Evolutionary conservation across 306 rosid genomes (phyloP), one percentile per base, ranked within the genome.

Genomic region (Vicia faba): DNA sequence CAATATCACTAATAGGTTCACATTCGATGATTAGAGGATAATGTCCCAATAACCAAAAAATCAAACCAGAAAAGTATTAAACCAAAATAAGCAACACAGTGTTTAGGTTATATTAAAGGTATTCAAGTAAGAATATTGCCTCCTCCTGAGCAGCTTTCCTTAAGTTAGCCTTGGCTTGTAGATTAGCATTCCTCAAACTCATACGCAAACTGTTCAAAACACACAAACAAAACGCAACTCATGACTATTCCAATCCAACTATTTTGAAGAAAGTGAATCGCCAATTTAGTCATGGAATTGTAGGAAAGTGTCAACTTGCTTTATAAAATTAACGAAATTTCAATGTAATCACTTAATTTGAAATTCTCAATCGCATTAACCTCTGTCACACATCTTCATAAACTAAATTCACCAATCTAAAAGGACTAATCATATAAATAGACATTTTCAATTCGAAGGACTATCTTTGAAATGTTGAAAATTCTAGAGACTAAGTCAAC

Each of bases 91-190:
- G 54, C 38, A 39, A 0, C 3, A 11, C 12, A 40, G n/a, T n/a
- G n/a, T n/a, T n/a, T n/a, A n/a, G n/a, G n/a, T n/a, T n/a, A n/a
- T n/a, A 40, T 51, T 67, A 51, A 66, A 25, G 25, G 23, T 45
- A 10, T 29, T 26, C n/a, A 49, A 58, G 62, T 43, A 46, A 43
- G 73, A 4, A 56, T 4, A 60, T 79, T 78, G 72, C 98, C 97
- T 86, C 90, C 51, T 83, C 83, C 64, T 82, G 85, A 66, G 96
- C 97, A 73, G 96, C 90, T 82, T 89, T 88, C 74, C 90, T 82
- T 79, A 86, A 41, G 68, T 89, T 86, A 49, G 83, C 86, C 80
- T 84, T 88, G 14, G 97, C 98, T 80, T 85, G 91, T 69, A 93
- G 49, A 85, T 87, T 89, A 13, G 96, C 93, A 83, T 89, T 86